Evolutionary conservation across 257 asterid genomes (phyloP), one percentile per base, ranked within the genome.

Genomic region (Fraxinus quadrangulata): DNA sequence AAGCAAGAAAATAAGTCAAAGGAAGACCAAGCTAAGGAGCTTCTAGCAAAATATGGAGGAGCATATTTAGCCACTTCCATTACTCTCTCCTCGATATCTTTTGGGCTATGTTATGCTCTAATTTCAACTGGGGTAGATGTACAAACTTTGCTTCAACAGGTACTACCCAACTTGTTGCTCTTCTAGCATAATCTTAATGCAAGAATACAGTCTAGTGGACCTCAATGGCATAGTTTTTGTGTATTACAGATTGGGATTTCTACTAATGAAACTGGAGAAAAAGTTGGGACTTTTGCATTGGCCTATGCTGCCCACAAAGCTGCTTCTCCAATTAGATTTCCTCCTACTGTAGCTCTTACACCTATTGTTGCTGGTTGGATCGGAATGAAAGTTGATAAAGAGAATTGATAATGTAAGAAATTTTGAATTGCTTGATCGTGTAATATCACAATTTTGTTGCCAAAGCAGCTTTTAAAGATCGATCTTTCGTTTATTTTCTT

Each of bases 241-340:
- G 51, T 11, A 28, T 70, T 86, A 85, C 90, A 92, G 96, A 83
- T 92, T 2, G 99, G 98, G 47, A 89, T 93, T 77, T 80, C 95
- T 5, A 70, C 87, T 1, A 89, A 83, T 67, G 97, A 83, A 72
- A 86, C 97, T 0, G 96, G 97, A 47, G 99, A 93, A 81, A 96
- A 90, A 54, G 98, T 96, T 19, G 99, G 98, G 78, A 93, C 98
- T 40, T 89, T 93, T 77, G 98, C 98, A 12, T 84, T 93, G 86
- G 97, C 99, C 7, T 96, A 96, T 74, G 99, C 98, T 4, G 99
- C 97, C 10, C 99, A 93, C 82, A 96, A 96, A 85, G 99, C 99
- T 39, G 99, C 98, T 42, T 96, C 98, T 17, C 99, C 98, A 1
- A 96, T 93, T 65, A 88, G 97, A 72, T 96, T 96, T 70, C 98